Evolutionary conservation across 1,139 yeast genomes (phyloP), one percentile per base, ranked within the genome.

Genomic region (Wickerhamomyces sp.): DNA sequence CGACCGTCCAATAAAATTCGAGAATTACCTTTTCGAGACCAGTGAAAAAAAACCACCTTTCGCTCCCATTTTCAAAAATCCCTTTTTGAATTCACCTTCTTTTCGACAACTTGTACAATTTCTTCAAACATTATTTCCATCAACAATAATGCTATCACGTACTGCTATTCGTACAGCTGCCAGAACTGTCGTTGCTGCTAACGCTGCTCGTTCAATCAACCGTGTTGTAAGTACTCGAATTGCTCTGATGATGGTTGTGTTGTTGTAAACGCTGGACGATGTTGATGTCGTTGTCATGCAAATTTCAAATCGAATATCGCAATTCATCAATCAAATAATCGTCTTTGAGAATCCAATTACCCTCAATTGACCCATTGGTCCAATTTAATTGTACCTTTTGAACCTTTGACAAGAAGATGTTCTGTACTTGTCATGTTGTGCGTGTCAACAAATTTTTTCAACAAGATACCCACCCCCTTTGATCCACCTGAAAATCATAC

Each of bases 101-200:
- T 40, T 43, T 37, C 31, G 32, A 31, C 36, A 33, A n/a, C n/a
- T 40, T 35, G 26, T 30, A 14, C 20, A 14, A 14, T 13, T 17
- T 26, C 20, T 25, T 28, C 25, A 32, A 27, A 34, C 35, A 33
- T 31, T 37, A 37, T 30, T 30, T 33, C 21, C 22, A 23, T 16
- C 20, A 22, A 21, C 29, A 26, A 61, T 51, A 54, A 81, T 81
- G 89, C 81, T 81, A 75, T 78, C 88, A 62, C 86, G 89, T 76
- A 75, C 85, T 66, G 77, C 77, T 70, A 72, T 80, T 67, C 84
- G 88, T 72, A 74, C 83, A 63, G 86, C 86, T 64, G 76, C 82
- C 62, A 80, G 86, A 72, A 72, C 85, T 59, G 78, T 78, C 62
- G 72, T 77, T 62, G 75, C 78, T 63, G 80, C 74, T 61, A 76